Percentiles rank a stretch among this genome's conserved stretches.
Conservation (phyloP, 371 early-diverging fungal species). For the Fennellomyces sp. region DNA sequence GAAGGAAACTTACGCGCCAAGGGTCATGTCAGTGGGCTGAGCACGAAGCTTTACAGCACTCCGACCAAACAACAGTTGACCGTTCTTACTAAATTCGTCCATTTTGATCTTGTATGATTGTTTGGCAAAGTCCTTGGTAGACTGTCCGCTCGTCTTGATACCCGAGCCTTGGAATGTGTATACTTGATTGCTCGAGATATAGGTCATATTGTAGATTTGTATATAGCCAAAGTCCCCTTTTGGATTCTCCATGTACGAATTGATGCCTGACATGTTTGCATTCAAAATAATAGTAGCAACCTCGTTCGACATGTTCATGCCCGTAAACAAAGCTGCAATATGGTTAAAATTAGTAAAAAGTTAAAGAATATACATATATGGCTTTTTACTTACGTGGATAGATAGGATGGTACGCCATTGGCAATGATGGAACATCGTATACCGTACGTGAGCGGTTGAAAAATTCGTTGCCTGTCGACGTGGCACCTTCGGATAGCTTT, state of each 20-base stretch:
- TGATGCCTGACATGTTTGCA: slow-evolving; percentile 7
- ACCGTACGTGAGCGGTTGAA: slow-evolving; percentile 46
- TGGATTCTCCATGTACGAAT: slow-evolving; percentile 16
- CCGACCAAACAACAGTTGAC: slow-evolving; percentile 32
- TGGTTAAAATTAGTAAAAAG: too few species aligned
- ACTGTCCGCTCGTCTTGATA: slow-evolving; percentile 47
- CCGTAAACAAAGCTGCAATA: slow-evolving; percentile 33
- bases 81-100: slow-evolving; percentile 28
- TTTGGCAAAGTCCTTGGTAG: slow-evolving; percentile 50
- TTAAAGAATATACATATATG: not conserved
- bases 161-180: slow-evolving; percentile 41
- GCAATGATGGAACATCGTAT: slow-evolving; percentile 45
- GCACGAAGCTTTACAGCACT: slow-evolving; percentile 50
- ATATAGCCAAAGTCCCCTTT: slow-evolving; percentile 7
- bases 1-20: slow-evolving; percentile 25
- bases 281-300: slow-evolving; percentile 23
- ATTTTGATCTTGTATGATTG: slow-evolving; percentile 51
- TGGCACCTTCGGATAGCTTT: slow-evolving; percentile 29
- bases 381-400: slow-evolving; percentile 31
- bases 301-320: slow-evolving; percentile 37
- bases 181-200: slow-evolving; percentile 42
- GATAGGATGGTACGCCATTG: slow-evolving; percentile 49
- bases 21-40: slow-evolving; percentile 48
- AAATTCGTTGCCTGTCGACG: slow-evolving; percentile 54
- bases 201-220: slow-evolving; percentile 26